Conservation (phyloP, 352 stramenopile species). For the Phytophthora lateralis region DNA sequence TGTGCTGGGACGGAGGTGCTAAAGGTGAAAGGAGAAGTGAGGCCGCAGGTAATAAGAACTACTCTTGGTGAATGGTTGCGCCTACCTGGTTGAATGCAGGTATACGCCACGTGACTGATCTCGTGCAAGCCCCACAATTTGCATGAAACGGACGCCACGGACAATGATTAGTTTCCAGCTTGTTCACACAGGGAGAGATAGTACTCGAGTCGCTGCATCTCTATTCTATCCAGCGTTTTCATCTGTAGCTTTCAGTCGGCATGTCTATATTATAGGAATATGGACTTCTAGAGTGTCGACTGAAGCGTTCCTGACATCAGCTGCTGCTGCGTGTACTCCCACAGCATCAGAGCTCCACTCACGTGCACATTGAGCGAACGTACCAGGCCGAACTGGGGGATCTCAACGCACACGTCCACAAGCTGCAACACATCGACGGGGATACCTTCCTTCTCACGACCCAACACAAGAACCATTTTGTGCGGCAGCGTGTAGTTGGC, state of each 20-base stretch:
- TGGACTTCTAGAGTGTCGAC: constrained; percentile 19
- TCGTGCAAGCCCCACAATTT: too few species aligned
- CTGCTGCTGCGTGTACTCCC: constrained; percentile 96
- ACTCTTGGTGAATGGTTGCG: too few species aligned
- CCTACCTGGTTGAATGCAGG: too few species aligned
- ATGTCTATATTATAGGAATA: neutral
- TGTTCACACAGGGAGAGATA: too few species aligned
- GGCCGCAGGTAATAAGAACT: too few species aligned
- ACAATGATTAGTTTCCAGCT: too few species aligned
- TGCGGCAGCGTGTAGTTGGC: constrained; percentile 84
- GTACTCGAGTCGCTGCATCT: neutral
- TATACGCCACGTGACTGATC: too few species aligned
- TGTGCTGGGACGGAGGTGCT: too few species aligned
- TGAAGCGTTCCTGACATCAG: constrained; percentile 37
- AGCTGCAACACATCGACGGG: constrained; percentile 94
- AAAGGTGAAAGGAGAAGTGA: too few species aligned
- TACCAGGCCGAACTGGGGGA: constrained; percentile 97
- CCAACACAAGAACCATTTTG: constrained; percentile 94
- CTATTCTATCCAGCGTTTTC: constrained; percentile 8
- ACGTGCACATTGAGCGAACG: constrained; percentile 98
- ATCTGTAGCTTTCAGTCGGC: neutral
- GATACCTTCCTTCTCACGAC: constrained; percentile 97
- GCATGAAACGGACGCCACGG: too few species aligned
- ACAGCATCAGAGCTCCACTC: constrained; percentile 94
- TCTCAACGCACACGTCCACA: constrained; percentile 97